Percentiles rank a stretch among this genome's conserved stretches.
Evolutionary conservation across 2,329 filamentous ascomycete species (phyloP).

Genomic region (Fusarium metavorans): DNA sequence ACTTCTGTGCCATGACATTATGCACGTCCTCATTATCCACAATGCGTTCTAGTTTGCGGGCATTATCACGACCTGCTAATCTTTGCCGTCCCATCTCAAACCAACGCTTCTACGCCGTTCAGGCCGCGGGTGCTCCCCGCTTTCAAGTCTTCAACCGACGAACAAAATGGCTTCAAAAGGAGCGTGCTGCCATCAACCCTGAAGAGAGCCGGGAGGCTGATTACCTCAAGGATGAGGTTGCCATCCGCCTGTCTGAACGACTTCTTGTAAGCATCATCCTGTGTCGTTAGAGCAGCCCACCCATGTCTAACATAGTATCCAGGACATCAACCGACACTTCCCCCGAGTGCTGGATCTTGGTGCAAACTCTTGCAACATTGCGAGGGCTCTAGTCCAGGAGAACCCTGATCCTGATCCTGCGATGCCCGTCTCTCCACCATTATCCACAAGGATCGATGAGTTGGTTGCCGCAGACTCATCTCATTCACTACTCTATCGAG

Average conservation of each 20-base stretch:
- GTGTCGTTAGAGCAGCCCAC: background rate
- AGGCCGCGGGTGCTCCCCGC: slow-evolving; percentile 79
- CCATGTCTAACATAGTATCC: slow-evolving; percentile 27
- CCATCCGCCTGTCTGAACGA: slow-evolving; percentile 84
- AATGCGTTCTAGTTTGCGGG: slow-evolving; percentile 43
- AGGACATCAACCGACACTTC: slow-evolving; percentile 94
- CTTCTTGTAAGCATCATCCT: slow-evolving; percentile 70
- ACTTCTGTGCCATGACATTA: slow-evolving; percentile 47
- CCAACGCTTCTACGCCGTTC: slow-evolving; percentile 78
- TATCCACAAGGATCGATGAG: slow-evolving; percentile 77
- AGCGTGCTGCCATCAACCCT: slow-evolving; percentile 79
- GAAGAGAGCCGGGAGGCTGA: slow-evolving; percentile 84
- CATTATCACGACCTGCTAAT: slow-evolving; percentile 32
- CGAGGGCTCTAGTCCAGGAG: slow-evolving; percentile 79
- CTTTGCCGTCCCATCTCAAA: slow-evolving; percentile 25
- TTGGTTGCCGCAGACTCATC: slow-evolving; percentile 89
- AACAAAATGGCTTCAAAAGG: slow-evolving; percentile 91
- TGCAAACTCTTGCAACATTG: slow-evolving; percentile 95
- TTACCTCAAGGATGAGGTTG: slow-evolving; percentile 94
- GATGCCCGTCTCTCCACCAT: slow-evolving; percentile 71
- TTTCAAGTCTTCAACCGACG: slow-evolving; percentile 92
- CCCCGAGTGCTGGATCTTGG: slow-evolving; percentile 89
- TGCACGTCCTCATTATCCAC: slow-evolving; percentile 42
- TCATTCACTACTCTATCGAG: slow-evolving; percentile 80
- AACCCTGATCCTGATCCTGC: slow-evolving; percentile 72